These are phyloP conservation scores for Xerocomellus amylosporus DNA, from an alignment of 768 basidiomycete species.

Conservation along the genomic window DNA sequence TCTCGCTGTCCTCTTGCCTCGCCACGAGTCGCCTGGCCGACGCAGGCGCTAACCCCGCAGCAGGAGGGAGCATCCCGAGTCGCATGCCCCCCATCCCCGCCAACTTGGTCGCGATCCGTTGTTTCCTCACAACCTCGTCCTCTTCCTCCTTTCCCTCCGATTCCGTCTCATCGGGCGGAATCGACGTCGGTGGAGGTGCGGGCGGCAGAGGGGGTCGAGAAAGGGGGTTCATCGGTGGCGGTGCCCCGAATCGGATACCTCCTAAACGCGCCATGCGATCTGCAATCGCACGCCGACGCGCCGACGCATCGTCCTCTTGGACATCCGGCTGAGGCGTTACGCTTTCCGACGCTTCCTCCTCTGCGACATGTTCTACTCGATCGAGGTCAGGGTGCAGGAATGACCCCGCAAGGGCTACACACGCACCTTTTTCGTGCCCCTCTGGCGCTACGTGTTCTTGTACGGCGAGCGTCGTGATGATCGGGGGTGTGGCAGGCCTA, in stretches of 20 bases:
- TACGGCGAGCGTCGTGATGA: slow-evolving; percentile 20
- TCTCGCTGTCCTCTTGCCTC: slow-evolving; percentile 32
- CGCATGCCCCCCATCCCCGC: slow-evolving; percentile 57
- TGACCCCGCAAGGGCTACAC: background rate
- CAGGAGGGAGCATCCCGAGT: slow-evolving; percentile 50
- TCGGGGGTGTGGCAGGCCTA: slow-evolving; percentile 21
- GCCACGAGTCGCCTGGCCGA: slow-evolving; percentile 14
- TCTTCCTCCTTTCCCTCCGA: slow-evolving; percentile 28
- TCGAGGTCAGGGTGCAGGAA: background rate
- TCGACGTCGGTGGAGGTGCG: slow-evolving; percentile 37
- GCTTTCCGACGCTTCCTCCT: slow-evolving; percentile 10
- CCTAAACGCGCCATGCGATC: slow-evolving; percentile 95
- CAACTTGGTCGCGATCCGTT: slow-evolving; percentile 53
- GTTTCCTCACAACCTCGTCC: slow-evolving; percentile 56
- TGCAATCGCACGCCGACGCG: slow-evolving; percentile 70
- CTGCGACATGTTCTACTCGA: slow-evolving; percentile 4
- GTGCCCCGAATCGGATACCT: slow-evolving; percentile 77
- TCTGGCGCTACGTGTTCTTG: slow-evolving; percentile 9
- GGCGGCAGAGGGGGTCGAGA: slow-evolving; percentile 38
- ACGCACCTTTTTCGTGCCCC: slow-evolving; percentile 10
- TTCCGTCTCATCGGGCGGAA: slow-evolving; percentile 25
- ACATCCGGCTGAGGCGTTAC: slow-evolving; percentile 14
- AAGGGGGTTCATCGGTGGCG: slow-evolving; percentile 42
- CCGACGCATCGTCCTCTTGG: slow-evolving; percentile 47
- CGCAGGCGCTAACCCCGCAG: slow-evolving; percentile 14